phyloP scores from a whole-genome alignment of 176 grass and related monocot species.

The Typha latifolia region DNA sequence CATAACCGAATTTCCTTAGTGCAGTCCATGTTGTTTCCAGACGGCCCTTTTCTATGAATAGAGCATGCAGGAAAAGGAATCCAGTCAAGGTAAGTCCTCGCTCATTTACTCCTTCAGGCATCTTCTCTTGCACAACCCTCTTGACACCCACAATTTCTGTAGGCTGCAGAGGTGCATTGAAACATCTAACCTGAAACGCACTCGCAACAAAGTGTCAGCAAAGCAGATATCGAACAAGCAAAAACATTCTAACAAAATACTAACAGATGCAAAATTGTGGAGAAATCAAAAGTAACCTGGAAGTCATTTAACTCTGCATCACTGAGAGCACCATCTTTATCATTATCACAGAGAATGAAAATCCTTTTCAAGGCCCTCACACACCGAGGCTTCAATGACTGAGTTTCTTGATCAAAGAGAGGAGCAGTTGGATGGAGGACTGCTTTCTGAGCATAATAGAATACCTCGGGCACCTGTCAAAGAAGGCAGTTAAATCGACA shows the following conservation, averaged over 20 bases:
- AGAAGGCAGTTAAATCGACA: background rate
- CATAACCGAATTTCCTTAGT: slow-evolving; percentile 93
- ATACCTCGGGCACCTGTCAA: slow-evolving; percentile 74
- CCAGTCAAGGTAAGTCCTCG: slow-evolving; percentile 84
- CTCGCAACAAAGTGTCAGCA: slow-evolving; percentile 2
- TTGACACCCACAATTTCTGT: slow-evolving; percentile 89
- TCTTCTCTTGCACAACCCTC: slow-evolving; percentile 94
- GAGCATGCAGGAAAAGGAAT: slow-evolving; percentile 88
- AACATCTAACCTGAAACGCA: slow-evolving; percentile 67
- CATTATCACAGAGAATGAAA: slow-evolving; percentile 84
- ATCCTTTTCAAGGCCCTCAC: slow-evolving; percentile 88
- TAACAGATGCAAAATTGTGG: background rate
- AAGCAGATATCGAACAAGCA: slow-evolving; percentile 10
- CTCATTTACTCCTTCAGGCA: slow-evolving; percentile 87
- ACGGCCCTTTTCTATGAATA: slow-evolving; percentile 97
- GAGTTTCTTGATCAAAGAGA: slow-evolving; percentile 85
- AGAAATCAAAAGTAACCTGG: slow-evolving; percentile 41
- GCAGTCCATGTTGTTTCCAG: slow-evolving; percentile 97
- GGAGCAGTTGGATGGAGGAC: slow-evolving; percentile 93
- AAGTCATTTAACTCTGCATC: slow-evolving; percentile 94
- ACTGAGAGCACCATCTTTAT: slow-evolving; percentile 86
- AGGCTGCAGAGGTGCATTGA: slow-evolving; percentile 81
- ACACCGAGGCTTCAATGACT: slow-evolving; percentile 84
- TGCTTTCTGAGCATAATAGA: slow-evolving; percentile 94
- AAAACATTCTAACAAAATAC: background rate